These are phyloP conservation scores for Mortierella antarctica DNA, from an alignment of 192 early-diverging fungal genomes.

Conservation along the genomic window DNA sequence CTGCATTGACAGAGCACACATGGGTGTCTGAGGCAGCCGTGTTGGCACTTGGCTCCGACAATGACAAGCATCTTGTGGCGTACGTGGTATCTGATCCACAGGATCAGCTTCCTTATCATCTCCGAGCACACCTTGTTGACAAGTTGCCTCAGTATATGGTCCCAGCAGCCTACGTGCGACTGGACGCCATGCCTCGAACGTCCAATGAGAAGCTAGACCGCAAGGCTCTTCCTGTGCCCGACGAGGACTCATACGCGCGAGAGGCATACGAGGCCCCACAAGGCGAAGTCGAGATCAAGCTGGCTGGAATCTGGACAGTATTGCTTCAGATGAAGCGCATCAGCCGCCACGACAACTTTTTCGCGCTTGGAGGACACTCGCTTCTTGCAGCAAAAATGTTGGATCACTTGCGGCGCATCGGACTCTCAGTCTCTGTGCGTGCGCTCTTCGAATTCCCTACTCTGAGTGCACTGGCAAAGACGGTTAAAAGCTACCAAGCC, in stretches of 20 bases:
- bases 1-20: slow-evolving; percentile 16
- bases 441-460: background rate
- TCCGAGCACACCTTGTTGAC: slow-evolving; percentile 56
- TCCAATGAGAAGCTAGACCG: slow-evolving; percentile 43
- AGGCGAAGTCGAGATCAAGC: slow-evolving; percentile 2
- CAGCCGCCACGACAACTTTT: slow-evolving; percentile 16
- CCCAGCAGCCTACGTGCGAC: slow-evolving; percentile 47
- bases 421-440: background rate
- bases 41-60: slow-evolving; percentile 37
- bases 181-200: slow-evolving; percentile 33
- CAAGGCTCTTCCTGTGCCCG: slow-evolving; percentile 35
- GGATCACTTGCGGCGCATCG: background rate
- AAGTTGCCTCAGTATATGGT: slow-evolving; percentile 74
- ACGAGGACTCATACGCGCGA: background rate
- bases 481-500: too few species aligned
- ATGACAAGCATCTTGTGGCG: slow-evolving; percentile 66
- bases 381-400: slow-evolving; percentile 8
- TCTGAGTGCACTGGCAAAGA: slow-evolving; percentile 1
- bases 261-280: slow-evolving; percentile 8
- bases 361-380: slow-evolving; percentile 36
- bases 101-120: too few species aligned
- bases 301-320: background rate
- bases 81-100: slow-evolving; percentile 61
- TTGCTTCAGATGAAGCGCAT: slow-evolving; percentile 4
- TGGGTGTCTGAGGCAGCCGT: slow-evolving; percentile 33